Evolutionary conservation across 495 filamentous ascomycete species (phyloP).

Genomic region (Pyrenula massariospora): DNA sequence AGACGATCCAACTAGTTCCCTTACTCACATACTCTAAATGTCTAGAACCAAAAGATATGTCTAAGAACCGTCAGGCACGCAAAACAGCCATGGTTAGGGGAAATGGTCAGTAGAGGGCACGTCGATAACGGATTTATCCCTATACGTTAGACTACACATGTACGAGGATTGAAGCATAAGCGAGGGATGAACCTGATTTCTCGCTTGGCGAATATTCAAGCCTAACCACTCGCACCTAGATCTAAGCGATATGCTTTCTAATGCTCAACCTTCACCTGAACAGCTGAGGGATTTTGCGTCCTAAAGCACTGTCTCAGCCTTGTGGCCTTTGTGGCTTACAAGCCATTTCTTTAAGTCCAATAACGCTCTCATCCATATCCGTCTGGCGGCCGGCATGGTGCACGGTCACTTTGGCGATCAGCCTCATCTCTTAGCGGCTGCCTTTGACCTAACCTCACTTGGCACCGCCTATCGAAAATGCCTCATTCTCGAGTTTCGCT

Average conservation of each 20-base stretch:
- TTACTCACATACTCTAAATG: too few species aligned
- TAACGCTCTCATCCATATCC: background rate
- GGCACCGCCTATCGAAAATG: background rate
- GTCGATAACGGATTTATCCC: background rate
- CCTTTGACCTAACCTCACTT: background rate
- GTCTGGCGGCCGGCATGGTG: background rate
- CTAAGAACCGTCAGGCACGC: background rate
- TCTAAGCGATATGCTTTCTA: too few species aligned
- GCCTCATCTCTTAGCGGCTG: background rate
- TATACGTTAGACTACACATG: background rate
- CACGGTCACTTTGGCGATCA: background rate
- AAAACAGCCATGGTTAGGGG: background rate
- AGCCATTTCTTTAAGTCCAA: background rate
- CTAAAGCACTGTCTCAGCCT: background rate
- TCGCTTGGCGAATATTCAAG: background rate
- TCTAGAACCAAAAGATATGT: too few species aligned
- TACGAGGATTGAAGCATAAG: background rate
- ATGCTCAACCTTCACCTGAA: too few species aligned
- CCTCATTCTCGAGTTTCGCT: background rate
- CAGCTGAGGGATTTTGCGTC: too few species aligned
- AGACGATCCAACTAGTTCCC: too few species aligned
- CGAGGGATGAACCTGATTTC: background rate
- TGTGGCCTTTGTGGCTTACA: background rate
- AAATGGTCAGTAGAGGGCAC: background rate
- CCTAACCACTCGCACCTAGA: too few species aligned